phyloP scores from a whole-genome alignment of 768 basidiomycete genomes.

The Boletus sp. region DNA sequence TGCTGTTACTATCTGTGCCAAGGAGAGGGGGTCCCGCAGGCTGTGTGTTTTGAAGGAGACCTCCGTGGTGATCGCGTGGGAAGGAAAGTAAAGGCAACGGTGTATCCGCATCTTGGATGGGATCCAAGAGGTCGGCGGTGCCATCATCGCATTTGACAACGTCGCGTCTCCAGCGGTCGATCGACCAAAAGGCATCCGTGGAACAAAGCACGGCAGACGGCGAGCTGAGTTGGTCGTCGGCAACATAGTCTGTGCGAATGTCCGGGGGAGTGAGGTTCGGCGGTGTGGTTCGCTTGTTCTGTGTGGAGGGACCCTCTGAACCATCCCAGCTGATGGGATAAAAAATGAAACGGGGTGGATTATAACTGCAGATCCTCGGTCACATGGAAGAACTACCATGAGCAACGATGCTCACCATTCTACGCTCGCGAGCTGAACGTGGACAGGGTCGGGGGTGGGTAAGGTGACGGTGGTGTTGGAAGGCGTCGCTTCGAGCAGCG shows the following conservation, averaged over 20 bases:
- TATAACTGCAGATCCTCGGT: constrained; percentile 5
- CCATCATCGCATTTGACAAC: constrained; percentile 6
- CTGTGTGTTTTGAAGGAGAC: neutral
- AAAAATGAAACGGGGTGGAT: constrained; percentile 24
- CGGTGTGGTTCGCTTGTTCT: neutral
- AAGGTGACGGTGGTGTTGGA: constrained; percentile 30
- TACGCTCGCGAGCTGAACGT: constrained; percentile 12
- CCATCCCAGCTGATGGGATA: constrained; percentile 27
- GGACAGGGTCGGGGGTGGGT: constrained; percentile 21
- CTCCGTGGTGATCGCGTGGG: neutral
- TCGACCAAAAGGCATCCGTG: constrained; percentile 21
- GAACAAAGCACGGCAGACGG: constrained; percentile 18
- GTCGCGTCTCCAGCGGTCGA: constrained; percentile 23
- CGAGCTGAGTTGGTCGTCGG: constrained; percentile 38
- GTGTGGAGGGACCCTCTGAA: constrained; percentile 25
- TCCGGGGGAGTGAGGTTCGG: neutral
- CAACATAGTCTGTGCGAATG: neutral
- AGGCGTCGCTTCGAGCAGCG: constrained; percentile 11
- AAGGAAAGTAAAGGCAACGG: constrained; percentile 10
- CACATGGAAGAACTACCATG: neutral
- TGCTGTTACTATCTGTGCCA: neutral
- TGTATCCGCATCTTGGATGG: constrained; percentile 13
- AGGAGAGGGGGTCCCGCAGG: neutral
- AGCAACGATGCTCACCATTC: constrained; percentile 9
- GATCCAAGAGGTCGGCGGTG: constrained; percentile 12